Percentiles rank a stretch among this genome's conserved stretches.
phyloP scores from a whole-genome alignment of 768 basidiomycete species.

The Boletus coccyginus region DNA sequence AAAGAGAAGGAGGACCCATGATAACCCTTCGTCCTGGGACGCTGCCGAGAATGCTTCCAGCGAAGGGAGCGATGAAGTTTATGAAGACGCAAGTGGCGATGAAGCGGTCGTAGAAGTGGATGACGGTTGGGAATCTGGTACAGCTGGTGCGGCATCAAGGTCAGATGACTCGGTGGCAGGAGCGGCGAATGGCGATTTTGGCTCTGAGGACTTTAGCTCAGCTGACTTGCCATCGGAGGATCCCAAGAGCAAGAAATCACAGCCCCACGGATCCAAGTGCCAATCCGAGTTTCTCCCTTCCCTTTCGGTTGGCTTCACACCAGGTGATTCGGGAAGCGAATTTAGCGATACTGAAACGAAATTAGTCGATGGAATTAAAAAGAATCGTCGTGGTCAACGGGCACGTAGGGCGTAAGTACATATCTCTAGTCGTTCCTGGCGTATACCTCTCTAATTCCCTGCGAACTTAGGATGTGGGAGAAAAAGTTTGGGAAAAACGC shows the following conservation, averaged over 20 bases:
- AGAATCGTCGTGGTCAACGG: conserved; percentile 89
- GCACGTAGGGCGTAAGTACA: conserved; percentile 87
- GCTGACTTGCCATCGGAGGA: conserved; percentile 13
- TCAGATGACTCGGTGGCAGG: conserved; percentile 37
- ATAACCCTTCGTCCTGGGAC: conserved; percentile 5
- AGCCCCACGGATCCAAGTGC: conserved; percentile 18
- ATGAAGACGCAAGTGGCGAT: conserved; percentile 17
- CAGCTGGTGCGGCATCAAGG: conserved; percentile 29
- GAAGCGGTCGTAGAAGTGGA: conserved; percentile 10
- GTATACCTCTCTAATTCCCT: conserved; percentile 1
- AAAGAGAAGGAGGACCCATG: conserved; percentile 11
- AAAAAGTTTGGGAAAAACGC: conserved; percentile 91
- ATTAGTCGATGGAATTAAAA: conserved; percentile 56
- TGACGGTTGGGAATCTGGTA: conserved; percentile 44
- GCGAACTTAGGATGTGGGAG: conserved; percentile 82
- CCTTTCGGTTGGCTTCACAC: conserved; percentile 79
- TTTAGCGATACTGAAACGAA: conserved; percentile 62
- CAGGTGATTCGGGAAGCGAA: conserved; percentile 78
- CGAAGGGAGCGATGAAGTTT: conserved; percentile 20
- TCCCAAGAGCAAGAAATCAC: conserved; percentile 14
- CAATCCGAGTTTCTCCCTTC: conserved; percentile 82
- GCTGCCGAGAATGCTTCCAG: background rate
- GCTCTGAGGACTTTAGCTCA: conserved; percentile 18
- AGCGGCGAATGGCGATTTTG: conserved; percentile 31
- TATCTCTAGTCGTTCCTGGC: background rate